Base-by-base conservation (phyloP, 1,284 basidiomycete genomes). In the Golubevia sp. region DNA sequence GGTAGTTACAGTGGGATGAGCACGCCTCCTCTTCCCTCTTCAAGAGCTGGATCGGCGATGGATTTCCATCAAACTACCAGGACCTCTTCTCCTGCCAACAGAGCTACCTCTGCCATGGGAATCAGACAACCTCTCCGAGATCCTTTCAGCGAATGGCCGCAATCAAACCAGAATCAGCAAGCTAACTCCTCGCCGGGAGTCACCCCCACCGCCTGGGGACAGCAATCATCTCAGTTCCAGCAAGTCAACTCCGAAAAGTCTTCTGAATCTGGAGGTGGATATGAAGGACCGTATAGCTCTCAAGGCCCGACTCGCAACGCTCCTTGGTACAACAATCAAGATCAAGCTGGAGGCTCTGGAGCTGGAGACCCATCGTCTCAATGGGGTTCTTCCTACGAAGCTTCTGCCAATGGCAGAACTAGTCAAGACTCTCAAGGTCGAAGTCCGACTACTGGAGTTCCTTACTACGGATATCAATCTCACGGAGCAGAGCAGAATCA, bases 401-500 rank as follows among this genome's bases (percentile, higher is more conserved):
- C 30, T 5, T 5, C 30, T 34, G n/a, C n/a, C n/a, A n/a, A n/a
- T n/a, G n/a, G n/a, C n/a, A 34, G 30, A 34, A 34, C 11, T 3
- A 34, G 30, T 34, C 30, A 34, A 34, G 30, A 34, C 11, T 34
- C 30, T 34, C 30, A 34, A 34, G n/a, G n/a, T n/a, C n/a, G n/a
- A n/a, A n/a, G n/a, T n/a, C 30, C 30, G 11, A 3, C 4, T 34
- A 5, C 30, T 3, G 64, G 68, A 23, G 58, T 54, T 5, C 74
- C 76, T 0, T 76, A 67, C 58, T 78, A 76, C 49, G 76, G 74
- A 58, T 78, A 78, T 58, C 66, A 76, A 26, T 64, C 69, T 44
- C 71, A 76, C 38, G 72, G 74, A n/a, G 69, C 73, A 2, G 63
- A 70, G 50, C 61, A 71, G 62, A 70, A 74, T 7, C 69, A 74